phyloP scores from a whole-genome alignment of 345 rosid genomes.

The Moringa oleifera region DNA sequence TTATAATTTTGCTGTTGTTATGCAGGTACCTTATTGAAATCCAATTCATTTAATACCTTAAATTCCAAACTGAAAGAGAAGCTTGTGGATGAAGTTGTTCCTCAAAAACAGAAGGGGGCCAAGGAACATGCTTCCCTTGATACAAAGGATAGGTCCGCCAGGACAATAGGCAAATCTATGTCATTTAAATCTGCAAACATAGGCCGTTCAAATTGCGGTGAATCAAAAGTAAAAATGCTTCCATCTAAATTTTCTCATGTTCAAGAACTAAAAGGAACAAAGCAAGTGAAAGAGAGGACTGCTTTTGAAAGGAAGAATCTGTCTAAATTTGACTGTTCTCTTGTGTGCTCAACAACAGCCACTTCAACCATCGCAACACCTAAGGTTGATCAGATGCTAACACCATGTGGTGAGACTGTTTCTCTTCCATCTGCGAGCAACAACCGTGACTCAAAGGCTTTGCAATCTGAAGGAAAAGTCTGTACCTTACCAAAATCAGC shows the following conservation, averaged over 20 bases:
- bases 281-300: conserved; percentile 49
- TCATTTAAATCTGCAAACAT: conserved; percentile 63
- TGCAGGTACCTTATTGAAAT: conserved; percentile 67
- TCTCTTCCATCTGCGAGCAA: conserved; percentile 35
- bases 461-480: conserved; percentile 55
- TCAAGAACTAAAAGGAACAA: conserved; percentile 54
- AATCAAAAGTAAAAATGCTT: conserved; percentile 49
- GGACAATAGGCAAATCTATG: conserved; percentile 58
- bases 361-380: conserved; percentile 40
- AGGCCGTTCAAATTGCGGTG: conserved; percentile 42
- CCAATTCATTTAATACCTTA: conserved; percentile 60
- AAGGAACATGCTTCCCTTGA: conserved; percentile 44
- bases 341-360: not conserved
- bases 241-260: conserved; percentile 42
- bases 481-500: conserved; percentile 49
- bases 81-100: conserved; percentile 54
- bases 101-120: conserved; percentile 47
- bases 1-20: not conserved
- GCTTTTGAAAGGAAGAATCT: conserved; percentile 39
- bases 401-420: conserved; percentile 42
- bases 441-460: conserved; percentile 46
- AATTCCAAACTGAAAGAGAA: conserved; percentile 61
- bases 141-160: conserved; percentile 45
- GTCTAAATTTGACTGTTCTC: conserved; percentile 32
- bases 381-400: conserved; percentile 51